A percentile compares a stretch with the other conserved stretches of the same genome.
Evolutionary conservation across 1,284 basidiomycete genomes (phyloP).

Genomic region (Ganoderma multipileum): DNA sequence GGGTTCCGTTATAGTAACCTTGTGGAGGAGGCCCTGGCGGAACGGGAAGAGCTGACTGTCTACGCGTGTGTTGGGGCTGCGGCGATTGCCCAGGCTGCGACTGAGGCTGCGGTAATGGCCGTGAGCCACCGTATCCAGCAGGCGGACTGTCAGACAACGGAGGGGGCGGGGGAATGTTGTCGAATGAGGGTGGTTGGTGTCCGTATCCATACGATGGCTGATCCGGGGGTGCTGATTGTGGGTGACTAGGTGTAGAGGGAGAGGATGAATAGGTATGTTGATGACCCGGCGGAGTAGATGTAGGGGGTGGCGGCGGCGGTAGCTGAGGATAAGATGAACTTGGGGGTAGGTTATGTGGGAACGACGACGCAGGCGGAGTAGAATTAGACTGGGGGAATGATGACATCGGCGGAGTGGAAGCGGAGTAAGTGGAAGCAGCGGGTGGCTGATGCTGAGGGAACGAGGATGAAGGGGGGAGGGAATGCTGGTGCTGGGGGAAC

Average conservation of each 20-base stretch:
- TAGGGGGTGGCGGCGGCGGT: conserved; percentile 9
- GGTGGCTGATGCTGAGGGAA: conserved; percentile 24
- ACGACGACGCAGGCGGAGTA: conserved; percentile 4
- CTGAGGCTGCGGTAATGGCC: conserved; percentile 55
- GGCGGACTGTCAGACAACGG: conserved; percentile 43
- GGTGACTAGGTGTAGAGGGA: conserved; percentile 15
- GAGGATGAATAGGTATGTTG: conserved; percentile 18
- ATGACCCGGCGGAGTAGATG: conserved; percentile 26
- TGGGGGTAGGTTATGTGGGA: conserved; percentile 33
- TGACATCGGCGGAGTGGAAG: conserved; percentile 18
- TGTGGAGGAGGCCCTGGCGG: conserved; percentile 30
- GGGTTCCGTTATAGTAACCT: conserved; percentile 31
- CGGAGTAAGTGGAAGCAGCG: conserved; percentile 15
- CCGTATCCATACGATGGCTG: conserved; percentile 27
- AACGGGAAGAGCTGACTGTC: conserved; percentile 33
- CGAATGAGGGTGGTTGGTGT: conserved; percentile 41
- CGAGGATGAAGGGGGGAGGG: conserved; percentile 19
- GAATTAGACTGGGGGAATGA: conserved; percentile 7
- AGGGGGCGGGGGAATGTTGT: conserved; percentile 40
- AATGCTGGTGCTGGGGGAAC: conserved; percentile 6
- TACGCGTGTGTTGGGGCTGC: conserved; percentile 22
- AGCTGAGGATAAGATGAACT: conserved; percentile 42
- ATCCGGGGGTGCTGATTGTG: conserved; percentile 28
- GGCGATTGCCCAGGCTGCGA: conserved; percentile 20
- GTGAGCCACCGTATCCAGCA: conserved; percentile 49